phyloP scores from a whole-genome alignment of 192 early-diverging fungal species.

The Backusella circina region DNA sequence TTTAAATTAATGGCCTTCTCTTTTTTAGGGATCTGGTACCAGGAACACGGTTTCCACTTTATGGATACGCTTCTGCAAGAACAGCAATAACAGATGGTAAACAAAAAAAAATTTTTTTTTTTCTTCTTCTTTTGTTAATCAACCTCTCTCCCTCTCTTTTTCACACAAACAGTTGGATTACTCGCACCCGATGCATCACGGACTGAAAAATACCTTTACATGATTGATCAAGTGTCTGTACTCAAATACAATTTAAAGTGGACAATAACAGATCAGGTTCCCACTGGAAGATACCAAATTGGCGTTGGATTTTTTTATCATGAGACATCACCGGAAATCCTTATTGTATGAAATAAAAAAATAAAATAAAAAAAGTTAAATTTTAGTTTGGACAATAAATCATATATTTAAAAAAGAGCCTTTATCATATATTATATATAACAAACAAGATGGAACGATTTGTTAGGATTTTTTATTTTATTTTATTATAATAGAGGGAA shows the following conservation, averaged over 20 bases:
- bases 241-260: slow-evolving; percentile 13
- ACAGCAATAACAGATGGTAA: slow-evolving; percentile 13
- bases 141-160: neutral
- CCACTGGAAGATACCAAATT: slow-evolving; percentile 11
- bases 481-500: neutral
- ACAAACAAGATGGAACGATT: neutral
- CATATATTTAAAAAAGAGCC: neutral
- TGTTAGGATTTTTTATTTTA: neutral
- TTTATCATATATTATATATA: neutral
- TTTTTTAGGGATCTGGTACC: slow-evolving; percentile 1
- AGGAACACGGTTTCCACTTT: slow-evolving; percentile 8
- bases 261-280: slow-evolving; percentile 7
- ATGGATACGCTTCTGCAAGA: slow-evolving; percentile 17
- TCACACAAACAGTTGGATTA: neutral
- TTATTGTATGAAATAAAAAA: neutral
- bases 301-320: slow-evolving; percentile 16
- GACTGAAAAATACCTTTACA: neutral
- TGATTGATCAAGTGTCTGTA: slow-evolving; percentile 9
- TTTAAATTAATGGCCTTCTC: neutral
- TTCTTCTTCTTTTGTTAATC: neutral
- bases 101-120: neutral
- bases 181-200: neutral
- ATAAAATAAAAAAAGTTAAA: neutral
- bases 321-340: slow-evolving; percentile 6
- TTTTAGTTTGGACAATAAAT: neutral